phyloP scores from a whole-genome alignment of 75 land plant species.

The Pseudotsuga menziesii region DNA sequence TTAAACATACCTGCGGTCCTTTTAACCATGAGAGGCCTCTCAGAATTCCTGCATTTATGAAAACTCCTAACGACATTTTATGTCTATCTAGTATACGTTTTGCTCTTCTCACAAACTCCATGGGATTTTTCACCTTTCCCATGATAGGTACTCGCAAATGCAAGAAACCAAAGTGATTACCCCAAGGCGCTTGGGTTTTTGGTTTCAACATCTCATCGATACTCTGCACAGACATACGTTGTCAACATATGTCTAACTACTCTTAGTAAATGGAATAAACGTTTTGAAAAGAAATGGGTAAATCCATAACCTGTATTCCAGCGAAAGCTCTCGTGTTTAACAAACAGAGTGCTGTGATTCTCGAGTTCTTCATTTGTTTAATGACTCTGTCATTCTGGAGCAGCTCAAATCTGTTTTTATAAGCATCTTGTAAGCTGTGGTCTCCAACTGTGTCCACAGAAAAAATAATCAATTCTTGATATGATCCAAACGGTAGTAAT shows the following conservation, averaged over 20 bases:
- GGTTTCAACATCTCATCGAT: background rate
- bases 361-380: background rate
- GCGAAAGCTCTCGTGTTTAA: constrained; percentile 17
- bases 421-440: background rate
- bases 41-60: background rate
- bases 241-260: background rate
- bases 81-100: background rate
- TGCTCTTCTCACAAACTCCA: background rate
- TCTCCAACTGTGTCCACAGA: background rate
- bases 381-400: background rate
- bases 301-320: constrained; percentile 11
- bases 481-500: too few relatives aligned
- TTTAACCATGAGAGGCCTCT: background rate
- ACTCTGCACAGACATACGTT: background rate
- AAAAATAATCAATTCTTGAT: background rate
- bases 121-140: background rate
- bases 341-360: constrained; percentile 13
- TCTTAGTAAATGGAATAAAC: background rate
- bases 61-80: background rate
- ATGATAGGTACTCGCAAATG: background rate
- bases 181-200: background rate
- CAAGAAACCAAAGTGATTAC: background rate
- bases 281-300: background rate
- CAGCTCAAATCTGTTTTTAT: background rate
- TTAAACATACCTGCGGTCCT: background rate